Conservation (phyloP, 257 asterid species). For the Gentiana dahurica region DNA sequence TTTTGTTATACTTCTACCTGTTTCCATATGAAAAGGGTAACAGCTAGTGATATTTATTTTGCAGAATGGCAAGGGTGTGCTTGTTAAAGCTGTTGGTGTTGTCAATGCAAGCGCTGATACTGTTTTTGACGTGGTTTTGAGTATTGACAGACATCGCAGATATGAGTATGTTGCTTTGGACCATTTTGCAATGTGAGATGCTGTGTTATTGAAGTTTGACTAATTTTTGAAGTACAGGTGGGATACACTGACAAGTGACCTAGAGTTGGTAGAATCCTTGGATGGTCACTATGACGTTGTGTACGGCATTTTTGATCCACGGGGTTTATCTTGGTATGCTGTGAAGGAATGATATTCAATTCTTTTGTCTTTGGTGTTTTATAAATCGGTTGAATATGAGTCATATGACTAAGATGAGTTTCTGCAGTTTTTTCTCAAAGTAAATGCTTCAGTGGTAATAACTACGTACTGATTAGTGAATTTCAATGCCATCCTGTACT, state of each 20-base stretch:
- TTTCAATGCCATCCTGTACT: too few relatives aligned
- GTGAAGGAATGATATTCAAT: background rate
- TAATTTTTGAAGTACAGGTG: slow-evolving; percentile 61
- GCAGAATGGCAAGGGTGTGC: slow-evolving; percentile 70
- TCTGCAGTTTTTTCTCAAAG: too few relatives aligned
- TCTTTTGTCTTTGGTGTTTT: background rate
- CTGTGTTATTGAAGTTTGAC: slow-evolving; percentile 6
- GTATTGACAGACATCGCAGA: slow-evolving; percentile 67
- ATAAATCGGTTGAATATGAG: too few relatives aligned
- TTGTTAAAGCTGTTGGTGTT: slow-evolving; percentile 94
- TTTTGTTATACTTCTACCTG: slow-evolving; percentile 6
- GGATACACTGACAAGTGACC: slow-evolving; percentile 88
- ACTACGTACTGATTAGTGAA: too few relatives aligned
- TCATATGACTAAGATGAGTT: too few relatives aligned
- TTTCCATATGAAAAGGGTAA: background rate
- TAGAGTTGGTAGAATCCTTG: slow-evolving; percentile 77
- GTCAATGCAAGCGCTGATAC: slow-evolving; percentile 91
- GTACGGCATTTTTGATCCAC: slow-evolving; percentile 80
- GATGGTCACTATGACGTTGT: slow-evolving; percentile 82
- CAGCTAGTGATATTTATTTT: slow-evolving; percentile 1
- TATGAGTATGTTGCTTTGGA: slow-evolving; percentile 54
- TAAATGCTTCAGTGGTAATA: too few relatives aligned
- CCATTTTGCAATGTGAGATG: slow-evolving; percentile 8
- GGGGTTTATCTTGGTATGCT: slow-evolving; percentile 62
- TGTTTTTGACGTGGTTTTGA: slow-evolving; percentile 73